Base-by-base conservation (phyloP, 2,329 filamentous ascomycete species). In the Calonectria pseudoturangicola region DNA sequence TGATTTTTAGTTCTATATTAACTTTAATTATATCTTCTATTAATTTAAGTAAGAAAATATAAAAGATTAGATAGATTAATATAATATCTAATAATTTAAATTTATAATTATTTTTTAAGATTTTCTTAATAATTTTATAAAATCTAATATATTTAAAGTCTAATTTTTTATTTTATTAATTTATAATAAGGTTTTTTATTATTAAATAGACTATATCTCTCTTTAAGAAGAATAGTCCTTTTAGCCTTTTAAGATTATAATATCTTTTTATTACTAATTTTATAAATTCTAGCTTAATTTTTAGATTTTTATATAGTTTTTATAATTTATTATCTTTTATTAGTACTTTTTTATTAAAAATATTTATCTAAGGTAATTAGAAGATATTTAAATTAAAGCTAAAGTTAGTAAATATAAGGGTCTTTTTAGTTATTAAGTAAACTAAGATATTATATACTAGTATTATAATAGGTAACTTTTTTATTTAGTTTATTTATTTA, bases 221-320 rank as follows among this genome's bases (percentile, higher is more conserved):
- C 10, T 54, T 33, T 27, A 18, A 13, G 9, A 54, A 33, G 10
- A n/a, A 33, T 54, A 54, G 33, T 18, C 7, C 12, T n/a, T 63
- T 64, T 60, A 64, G 63, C 8, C 10, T n/a, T 30, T 54, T 30
- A 33, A 16, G 27, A 10, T 47, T 33, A 54, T 54, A 54, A n/a
- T 50, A 50, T 50, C 16, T 50, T 50, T 50, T 27, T 28, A 27
- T 50, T 28, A 13, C 2, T 21, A 21, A 7, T 30, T 45, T 8
- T n/a, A 50, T 71, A 64, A 71, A 71, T 63, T 27, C 48, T 65
- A 72, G 60, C 12, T 75, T 70, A 21, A 15, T 51, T 66, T 73
- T 72, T 28, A 45, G 16, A 13, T 68, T 39, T 27, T 15, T 18
- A 50, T 54, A 54, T 28, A 54, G 18, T 33, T 51, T 27, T 13